Percentiles rank a stretch among this genome's conserved stretches.
phyloP scores from a whole-genome alignment of 306 rosid species.

The Quercus engelmannii region DNA sequence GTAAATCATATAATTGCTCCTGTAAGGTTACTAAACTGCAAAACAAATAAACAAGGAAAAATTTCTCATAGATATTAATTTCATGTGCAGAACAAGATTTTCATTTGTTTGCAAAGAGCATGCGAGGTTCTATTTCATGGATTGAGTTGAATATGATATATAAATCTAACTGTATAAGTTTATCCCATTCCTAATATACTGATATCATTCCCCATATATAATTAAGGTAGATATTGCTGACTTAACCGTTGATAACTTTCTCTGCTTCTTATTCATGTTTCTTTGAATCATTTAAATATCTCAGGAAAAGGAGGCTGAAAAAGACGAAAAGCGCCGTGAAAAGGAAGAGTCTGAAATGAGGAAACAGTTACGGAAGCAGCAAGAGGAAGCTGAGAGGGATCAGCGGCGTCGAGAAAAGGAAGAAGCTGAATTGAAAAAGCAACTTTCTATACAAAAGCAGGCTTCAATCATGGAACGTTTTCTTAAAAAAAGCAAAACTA shows the following conservation, averaged over 20 bases:
- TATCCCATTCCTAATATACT: neutral
- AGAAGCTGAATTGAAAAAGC: slow-evolving; percentile 64
- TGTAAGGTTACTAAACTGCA: neutral
- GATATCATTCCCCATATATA: neutral
- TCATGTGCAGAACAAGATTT: neutral
- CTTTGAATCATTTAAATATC: slow-evolving; percentile 14
- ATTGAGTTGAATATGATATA: neutral
- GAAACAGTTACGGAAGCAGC: slow-evolving; percentile 67
- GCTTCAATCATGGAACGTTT: slow-evolving; percentile 91
- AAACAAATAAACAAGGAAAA: neutral
- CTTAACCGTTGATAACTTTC: neutral
- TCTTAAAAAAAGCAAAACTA: slow-evolving; percentile 58
- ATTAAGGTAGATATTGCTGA: neutral
- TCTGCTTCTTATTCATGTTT: neutral
- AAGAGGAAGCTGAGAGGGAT: slow-evolving; percentile 69
- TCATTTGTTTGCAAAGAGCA: neutral
- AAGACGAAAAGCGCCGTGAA: slow-evolving; percentile 47
- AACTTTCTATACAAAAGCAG: slow-evolving; percentile 67
- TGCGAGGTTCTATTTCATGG: neutral
- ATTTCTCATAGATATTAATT: neutral
- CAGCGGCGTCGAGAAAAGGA: slow-evolving; percentile 74
- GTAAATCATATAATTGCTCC: neutral
- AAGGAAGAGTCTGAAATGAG: slow-evolving; percentile 48
- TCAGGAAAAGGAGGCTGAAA: slow-evolving; percentile 63
- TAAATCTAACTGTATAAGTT: neutral